A percentile compares a stretch with the other conserved stretches of the same genome.
phyloP scores from a whole-genome alignment of 768 basidiomycete species.

The Cystofilobasidium macerans region DNA sequence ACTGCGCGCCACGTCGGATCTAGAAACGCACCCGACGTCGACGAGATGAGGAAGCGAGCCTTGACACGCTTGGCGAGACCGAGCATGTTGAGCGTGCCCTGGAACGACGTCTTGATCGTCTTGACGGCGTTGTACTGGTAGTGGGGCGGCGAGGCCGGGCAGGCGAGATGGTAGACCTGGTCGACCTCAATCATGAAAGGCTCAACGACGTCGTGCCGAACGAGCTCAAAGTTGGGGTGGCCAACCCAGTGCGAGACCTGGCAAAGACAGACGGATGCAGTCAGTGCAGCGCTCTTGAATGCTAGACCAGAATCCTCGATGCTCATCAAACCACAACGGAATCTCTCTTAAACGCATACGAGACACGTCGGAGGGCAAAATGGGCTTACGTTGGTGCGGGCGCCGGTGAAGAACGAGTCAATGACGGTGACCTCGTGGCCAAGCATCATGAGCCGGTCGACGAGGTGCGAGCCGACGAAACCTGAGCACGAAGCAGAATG shows the following conservation, averaged over 20 bases:
- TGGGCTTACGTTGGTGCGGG: conserved; percentile 85
- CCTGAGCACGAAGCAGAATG: conserved; percentile 70
- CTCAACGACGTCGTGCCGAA: conserved; percentile 92
- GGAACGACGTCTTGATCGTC: conserved; percentile 95
- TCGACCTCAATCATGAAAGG: conserved; percentile 99
- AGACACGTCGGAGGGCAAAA: background rate
- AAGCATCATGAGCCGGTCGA: conserved; percentile 92
- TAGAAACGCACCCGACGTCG: conserved; percentile 67
- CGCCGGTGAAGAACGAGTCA: conserved; percentile 98
- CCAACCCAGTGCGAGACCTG: conserved; percentile 46
- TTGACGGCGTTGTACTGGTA: conserved; percentile 98
- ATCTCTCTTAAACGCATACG: too few relatives aligned
- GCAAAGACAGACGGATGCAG: background rate
- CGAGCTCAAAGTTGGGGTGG: conserved; percentile 97
- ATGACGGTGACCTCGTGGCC: conserved; percentile 95
- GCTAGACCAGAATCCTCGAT: background rate
- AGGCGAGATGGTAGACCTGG: conserved; percentile 97
- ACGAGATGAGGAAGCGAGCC: conserved; percentile 89
- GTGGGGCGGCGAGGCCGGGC: conserved; percentile 92
- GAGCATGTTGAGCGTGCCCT: conserved; percentile 98
- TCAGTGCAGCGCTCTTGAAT: too few relatives aligned
- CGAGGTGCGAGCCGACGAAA: conserved; percentile 95
- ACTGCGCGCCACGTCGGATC: too few relatives aligned
- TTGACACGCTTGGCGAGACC: conserved; percentile 94
- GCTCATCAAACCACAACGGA: background rate